phyloP scores from a whole-genome alignment of 352 stramenopile genomes.

The Phytopythium helicoides region DNA sequence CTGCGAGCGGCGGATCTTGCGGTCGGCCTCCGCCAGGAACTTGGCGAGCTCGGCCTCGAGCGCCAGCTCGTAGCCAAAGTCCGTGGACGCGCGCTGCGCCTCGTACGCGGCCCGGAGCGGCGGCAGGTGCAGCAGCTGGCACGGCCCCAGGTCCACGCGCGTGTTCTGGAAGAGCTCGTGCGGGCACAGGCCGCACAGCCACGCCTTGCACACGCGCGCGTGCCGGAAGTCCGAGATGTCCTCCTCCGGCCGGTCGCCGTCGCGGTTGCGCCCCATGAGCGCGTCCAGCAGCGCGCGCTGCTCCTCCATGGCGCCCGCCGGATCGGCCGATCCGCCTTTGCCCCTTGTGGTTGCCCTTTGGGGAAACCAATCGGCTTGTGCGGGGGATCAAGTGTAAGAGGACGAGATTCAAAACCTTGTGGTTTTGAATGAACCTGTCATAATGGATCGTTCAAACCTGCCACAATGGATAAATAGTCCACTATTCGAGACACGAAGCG shows the following conservation, averaged over 20 bases:
- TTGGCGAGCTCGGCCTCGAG: constrained; percentile 64
- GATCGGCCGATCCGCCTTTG: background rate
- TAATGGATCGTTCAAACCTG: too few species aligned
- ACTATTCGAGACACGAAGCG: too few species aligned
- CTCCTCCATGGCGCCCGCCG: constrained; percentile 55
- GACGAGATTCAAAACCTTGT: too few species aligned
- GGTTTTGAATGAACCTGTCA: too few species aligned
- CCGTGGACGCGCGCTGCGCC: constrained; percentile 18
- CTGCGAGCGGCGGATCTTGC: constrained; percentile 74
- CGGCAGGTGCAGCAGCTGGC: constrained; percentile 66
- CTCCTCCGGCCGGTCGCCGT: constrained; percentile 82
- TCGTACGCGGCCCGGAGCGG: constrained; percentile 67
- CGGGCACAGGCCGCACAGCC: constrained; percentile 78
- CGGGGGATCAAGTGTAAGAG: too few species aligned
- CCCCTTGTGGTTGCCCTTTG: background rate
- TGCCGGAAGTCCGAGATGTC: constrained; percentile 74
- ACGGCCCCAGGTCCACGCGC: constrained; percentile 82
- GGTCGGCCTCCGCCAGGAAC: constrained; percentile 74
- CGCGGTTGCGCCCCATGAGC: constrained; percentile 91
- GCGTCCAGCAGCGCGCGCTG: constrained; percentile 86
- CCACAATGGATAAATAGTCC: too few species aligned
- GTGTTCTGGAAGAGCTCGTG: constrained; percentile 91
- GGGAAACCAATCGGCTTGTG: background rate
- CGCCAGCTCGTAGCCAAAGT: constrained; percentile 71
- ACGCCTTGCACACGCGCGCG: constrained; percentile 75